Conservation (phyloP, 345 rosid species). For the Hibiscus tridactylites region DNA sequence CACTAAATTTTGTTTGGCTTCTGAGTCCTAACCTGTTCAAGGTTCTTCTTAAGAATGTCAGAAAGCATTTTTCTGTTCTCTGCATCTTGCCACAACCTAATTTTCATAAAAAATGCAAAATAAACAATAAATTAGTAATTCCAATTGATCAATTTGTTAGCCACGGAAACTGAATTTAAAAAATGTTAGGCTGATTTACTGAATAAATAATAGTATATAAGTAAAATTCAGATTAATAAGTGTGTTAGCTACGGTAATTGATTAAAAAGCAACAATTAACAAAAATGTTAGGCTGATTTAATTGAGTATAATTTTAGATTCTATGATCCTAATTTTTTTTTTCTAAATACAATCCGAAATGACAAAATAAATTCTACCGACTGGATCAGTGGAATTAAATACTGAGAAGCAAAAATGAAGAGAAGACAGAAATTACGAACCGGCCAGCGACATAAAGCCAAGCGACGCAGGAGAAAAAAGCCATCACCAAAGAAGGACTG, state of each 20-base stretch:
- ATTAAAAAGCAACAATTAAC: background rate
- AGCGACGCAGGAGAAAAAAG: constrained; percentile 89
- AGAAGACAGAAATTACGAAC: constrained; percentile 24
- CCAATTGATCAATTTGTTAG: background rate
- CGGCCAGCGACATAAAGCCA: constrained; percentile 97
- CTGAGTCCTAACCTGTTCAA: constrained; percentile 43
- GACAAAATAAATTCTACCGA: background rate
- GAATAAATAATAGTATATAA: background rate
- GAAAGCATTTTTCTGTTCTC: constrained; percentile 65
- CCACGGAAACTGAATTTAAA: background rate
- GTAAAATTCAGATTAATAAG: background rate
- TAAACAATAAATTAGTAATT: background rate
- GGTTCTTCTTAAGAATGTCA: constrained; percentile 56
- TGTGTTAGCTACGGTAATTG: background rate
- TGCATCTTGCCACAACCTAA: constrained; percentile 96
- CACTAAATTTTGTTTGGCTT: background rate
- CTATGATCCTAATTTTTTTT: background rate
- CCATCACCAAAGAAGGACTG: constrained; percentile 60
- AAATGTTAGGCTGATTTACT: background rate
- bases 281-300: background rate
- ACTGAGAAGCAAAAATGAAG: background rate
- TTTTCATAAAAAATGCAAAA: background rate
- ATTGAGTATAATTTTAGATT: background rate
- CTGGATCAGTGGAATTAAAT: background rate
- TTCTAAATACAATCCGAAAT: background rate